Conservation (phyloP, 345 rosid species). For the Eucalyptus tenuipes region DNA sequence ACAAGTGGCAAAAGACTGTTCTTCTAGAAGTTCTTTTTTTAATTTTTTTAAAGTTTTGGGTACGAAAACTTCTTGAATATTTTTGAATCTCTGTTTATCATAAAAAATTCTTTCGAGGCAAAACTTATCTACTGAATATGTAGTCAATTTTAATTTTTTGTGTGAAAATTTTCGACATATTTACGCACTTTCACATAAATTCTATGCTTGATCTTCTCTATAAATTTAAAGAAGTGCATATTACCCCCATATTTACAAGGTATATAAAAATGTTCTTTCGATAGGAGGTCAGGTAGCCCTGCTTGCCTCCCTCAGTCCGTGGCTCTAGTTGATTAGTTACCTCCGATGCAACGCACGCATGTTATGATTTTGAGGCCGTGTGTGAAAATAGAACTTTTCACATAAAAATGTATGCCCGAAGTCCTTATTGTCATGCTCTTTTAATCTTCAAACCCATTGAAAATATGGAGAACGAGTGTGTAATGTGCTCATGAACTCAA, state of each 20-base stretch:
- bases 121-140: rapidly evolving
- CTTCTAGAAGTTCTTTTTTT: background rate
- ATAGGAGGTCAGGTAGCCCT: background rate
- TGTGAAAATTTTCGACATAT: rapidly evolving
- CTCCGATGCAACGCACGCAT: rapidly evolving
- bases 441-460: background rate
- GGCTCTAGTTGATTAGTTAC: background rate
- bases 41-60: too few species aligned
- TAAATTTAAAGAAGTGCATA: background rate
- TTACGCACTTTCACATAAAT: rapidly evolving
- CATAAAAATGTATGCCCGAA: rapidly evolving
- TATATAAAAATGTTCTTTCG: rapidly evolving
- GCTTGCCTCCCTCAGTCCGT: rapidly evolving
- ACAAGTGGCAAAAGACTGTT: background rate
- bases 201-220: rapidly evolving
- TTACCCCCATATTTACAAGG: background rate
- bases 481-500: background rate
- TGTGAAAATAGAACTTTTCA: background rate
- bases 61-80: background rate
- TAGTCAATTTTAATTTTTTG: background rate
- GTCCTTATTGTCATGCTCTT: rapidly evolving
- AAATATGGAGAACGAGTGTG: rapidly evolving
- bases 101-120: background rate
- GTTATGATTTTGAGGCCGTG: rapidly evolving
- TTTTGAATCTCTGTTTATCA: background rate